A percentile compares a stretch with the other conserved stretches of the same genome.
Evolutionary conservation across 768 basidiomycete species (phyloP).

Genomic region (Naematelia encephala): DNA sequence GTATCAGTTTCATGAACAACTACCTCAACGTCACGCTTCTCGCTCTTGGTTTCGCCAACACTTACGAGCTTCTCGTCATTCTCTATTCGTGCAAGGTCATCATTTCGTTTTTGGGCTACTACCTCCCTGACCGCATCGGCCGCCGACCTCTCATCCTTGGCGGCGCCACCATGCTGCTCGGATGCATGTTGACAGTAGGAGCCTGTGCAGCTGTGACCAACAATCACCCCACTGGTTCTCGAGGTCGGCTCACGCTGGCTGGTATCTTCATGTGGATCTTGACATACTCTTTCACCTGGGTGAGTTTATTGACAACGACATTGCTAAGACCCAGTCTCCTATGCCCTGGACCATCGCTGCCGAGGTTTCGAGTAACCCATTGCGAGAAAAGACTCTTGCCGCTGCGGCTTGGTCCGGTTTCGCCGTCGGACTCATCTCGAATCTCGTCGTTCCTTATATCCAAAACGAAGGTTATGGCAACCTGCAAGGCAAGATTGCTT

Average conservation of each 20-base stretch:
- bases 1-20: slow-evolving; percentile 16
- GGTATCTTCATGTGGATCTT: slow-evolving; percentile 16
- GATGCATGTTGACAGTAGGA: slow-evolving; percentile 16
- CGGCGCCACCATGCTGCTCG: slow-evolving; percentile 8
- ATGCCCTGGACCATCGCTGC: slow-evolving; percentile 27
- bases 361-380: slow-evolving; percentile 23
- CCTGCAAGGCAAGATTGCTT: slow-evolving; percentile 19
- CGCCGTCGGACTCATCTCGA: slow-evolving; percentile 22
- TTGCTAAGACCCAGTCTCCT: slow-evolving; percentile 3
- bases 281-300: slow-evolving; percentile 2
- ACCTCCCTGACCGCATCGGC: slow-evolving; percentile 15
- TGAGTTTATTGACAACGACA: background rate
- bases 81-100: slow-evolving; percentile 11
- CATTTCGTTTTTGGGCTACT: slow-evolving; percentile 12
- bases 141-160: slow-evolving; percentile 12
- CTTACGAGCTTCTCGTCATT: slow-evolving; percentile 8
- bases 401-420: slow-evolving; percentile 16
- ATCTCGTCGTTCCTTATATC: slow-evolving; percentile 32
- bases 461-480: slow-evolving; percentile 29
- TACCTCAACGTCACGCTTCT: slow-evolving; percentile 17
- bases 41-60: slow-evolving; percentile 11
- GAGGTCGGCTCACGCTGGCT: slow-evolving; percentile 9
- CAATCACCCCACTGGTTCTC: slow-evolving; percentile 11
- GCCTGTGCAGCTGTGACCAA: slow-evolving; percentile 12
- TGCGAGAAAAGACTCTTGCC: slow-evolving; percentile 32